Percentiles rank a stretch among this genome's conserved stretches.
Evolutionary conservation across 108 stramenopile genomes (phyloP).

Genomic region (Skeletonema potamos): DNA sequence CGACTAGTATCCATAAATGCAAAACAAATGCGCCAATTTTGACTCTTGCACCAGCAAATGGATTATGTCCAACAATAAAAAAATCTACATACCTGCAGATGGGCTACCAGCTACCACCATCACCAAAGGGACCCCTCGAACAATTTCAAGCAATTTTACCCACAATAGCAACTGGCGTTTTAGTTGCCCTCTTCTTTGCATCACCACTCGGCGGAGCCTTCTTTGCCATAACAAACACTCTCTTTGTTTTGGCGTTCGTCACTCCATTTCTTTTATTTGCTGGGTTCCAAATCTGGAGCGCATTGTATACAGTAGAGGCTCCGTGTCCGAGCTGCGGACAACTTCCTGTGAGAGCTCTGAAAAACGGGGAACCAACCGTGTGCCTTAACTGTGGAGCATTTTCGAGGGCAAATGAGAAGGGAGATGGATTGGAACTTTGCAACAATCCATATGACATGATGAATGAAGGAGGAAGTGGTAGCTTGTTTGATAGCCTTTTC

Average conservation of each 20-base stretch:
- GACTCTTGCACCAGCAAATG: not conserved
- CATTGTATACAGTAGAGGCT: constrained; percentile 60
- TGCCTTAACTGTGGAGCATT: constrained; percentile 75
- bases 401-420: constrained; percentile 44
- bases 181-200: constrained; percentile 57
- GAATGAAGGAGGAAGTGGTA: constrained; percentile 29
- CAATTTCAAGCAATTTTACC: constrained; percentile 31
- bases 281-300: constrained; percentile 65
- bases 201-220: constrained; percentile 73
- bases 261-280: constrained; percentile 54
- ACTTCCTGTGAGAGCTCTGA: constrained; percentile 45
- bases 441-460: constrained; percentile 52
- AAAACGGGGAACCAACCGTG: constrained; percentile 52
- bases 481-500: constrained; percentile 51
- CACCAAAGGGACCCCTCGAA: constrained; percentile 29
- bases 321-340: constrained; percentile 75
- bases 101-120: constrained; percentile 37
- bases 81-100: constrained; percentile 22
- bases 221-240: constrained; percentile 69
- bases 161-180: constrained; percentile 23
- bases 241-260: constrained; percentile 59
- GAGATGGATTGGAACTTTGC: constrained; percentile 49
- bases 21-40: not conserved
- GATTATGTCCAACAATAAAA: not conserved
- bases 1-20: not conserved